Evolutionary conservation across 2,329 filamentous ascomycete species (phyloP), one percentile per base, ranked within the genome.

Genomic region (Aspergillus brasiliensis): DNA sequence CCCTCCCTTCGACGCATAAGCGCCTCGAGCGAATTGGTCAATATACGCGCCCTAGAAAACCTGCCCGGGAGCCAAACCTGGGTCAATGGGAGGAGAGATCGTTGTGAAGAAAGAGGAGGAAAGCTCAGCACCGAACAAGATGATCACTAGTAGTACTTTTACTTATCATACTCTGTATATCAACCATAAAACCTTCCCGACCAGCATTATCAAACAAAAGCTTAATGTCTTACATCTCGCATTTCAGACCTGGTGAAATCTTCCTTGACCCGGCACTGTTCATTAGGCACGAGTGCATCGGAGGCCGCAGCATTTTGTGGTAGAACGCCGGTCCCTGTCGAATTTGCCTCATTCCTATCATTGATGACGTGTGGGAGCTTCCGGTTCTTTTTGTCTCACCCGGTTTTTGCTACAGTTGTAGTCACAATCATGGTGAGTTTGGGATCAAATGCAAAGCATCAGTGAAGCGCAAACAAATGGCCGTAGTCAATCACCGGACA

Each of bases 201-300:
- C 28, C 15, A 48, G 51, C 51, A 13, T 53, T 21, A 37, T 46
- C 34, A 21, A 21, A 44, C 27, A 31, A 42, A 37, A 23, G 28
- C 47, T 63, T 27, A 48, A 47, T 31, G 38, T 59, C 51, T 31
- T 11, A 31, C 27, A 51, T 60, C 51, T 62, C 51, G 56, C 52
- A 56, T 21, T 59, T 40, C 47, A 47, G 46, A 56, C 47, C 38
- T 51, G 52, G 47, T 52, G 28, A 56, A 49, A 46, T 54, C 31
- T 42, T 51, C 44, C 48, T 21, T n/a, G 23, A 54, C 38, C 44
- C 40, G 34, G 40, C 56, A 38, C 52, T 59, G 49, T 37, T 28
- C 48, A 59, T 64, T 60, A 64, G 64, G 62, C 58, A 65, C 31
- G 51, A 62, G 53, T 65, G 64, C 64, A 56, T 61, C 21, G 31